phyloP scores from a whole-genome alignment of 768 basidiomycete species.

The Artomyces pyxidatus region DNA sequence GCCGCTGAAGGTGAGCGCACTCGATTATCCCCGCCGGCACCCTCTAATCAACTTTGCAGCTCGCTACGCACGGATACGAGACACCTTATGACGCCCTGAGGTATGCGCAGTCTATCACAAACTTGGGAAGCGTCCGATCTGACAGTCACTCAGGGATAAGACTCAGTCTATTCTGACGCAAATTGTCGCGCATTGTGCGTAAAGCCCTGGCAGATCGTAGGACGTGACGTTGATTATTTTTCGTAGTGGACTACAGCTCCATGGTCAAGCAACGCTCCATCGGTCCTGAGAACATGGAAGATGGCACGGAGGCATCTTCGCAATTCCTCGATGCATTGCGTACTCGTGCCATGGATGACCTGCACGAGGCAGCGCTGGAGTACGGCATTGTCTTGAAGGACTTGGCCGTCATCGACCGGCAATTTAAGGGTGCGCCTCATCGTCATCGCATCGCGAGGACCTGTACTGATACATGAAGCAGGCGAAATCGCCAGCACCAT shows the following conservation, averaged over 20 bases:
- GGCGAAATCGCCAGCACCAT: slow-evolving; percentile 77
- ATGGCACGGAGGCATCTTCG: slow-evolving; percentile 58
- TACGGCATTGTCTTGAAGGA: slow-evolving; percentile 82
- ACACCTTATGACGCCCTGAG: slow-evolving; percentile 72
- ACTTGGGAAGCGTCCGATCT: too few species aligned
- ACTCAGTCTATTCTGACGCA: slow-evolving; percentile 83
- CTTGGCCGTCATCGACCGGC: slow-evolving; percentile 78
- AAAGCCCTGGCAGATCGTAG: slow-evolving; percentile 29
- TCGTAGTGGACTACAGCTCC: slow-evolving; percentile 42
- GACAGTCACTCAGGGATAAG: slow-evolving; percentile 43
- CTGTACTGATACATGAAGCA: neutral
- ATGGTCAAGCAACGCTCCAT: slow-evolving; percentile 77
- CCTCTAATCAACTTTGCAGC: slow-evolving; percentile 24
- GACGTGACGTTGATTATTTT: neutral
- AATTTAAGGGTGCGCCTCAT: slow-evolving; percentile 57
- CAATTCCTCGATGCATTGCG: slow-evolving; percentile 78
- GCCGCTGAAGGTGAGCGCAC: slow-evolving; percentile 34
- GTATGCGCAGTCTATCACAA: too few species aligned
- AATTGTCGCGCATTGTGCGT: slow-evolving; percentile 70
- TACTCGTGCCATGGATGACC: slow-evolving; percentile 81
- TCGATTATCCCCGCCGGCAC: neutral
- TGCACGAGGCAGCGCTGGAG: slow-evolving; percentile 72
- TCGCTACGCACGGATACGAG: slow-evolving; percentile 77
- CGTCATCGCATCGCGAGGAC: neutral
- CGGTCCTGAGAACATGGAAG: slow-evolving; percentile 68